phyloP scores from a whole-genome alignment of 1,284 basidiomycete genomes.

The Somion occarium region DNA sequence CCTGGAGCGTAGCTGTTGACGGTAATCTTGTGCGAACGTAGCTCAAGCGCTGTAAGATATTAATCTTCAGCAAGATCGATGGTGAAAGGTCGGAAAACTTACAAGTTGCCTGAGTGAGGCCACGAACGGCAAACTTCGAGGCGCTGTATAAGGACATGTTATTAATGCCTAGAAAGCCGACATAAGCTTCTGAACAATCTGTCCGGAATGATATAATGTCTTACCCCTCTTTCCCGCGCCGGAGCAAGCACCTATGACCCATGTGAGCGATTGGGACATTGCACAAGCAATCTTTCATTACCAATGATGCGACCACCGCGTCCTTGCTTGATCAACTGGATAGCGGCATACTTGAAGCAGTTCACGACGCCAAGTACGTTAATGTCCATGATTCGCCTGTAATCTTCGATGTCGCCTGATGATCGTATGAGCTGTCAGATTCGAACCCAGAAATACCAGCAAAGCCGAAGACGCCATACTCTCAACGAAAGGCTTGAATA shows the following conservation, averaged over 20 bases:
- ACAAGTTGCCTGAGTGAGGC: slow-evolving; percentile 23
- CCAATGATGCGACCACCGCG: slow-evolving; percentile 26
- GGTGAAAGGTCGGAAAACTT: not conserved
- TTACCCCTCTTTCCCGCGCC: slow-evolving; percentile 5
- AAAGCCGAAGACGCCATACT: slow-evolving; percentile 8
- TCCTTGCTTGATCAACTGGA: slow-evolving; percentile 25
- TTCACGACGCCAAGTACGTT: slow-evolving; percentile 24
- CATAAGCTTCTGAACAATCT: not conserved
- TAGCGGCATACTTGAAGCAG: slow-evolving; percentile 26
- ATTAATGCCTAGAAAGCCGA: slow-evolving; percentile 2
- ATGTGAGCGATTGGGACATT: not conserved
- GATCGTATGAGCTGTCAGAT: not conserved
- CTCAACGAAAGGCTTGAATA: slow-evolving; percentile 18
- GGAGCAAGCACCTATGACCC: slow-evolving; percentile 4
- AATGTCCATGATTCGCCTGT: slow-evolving; percentile 18
- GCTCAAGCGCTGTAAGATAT: slow-evolving; percentile 14
- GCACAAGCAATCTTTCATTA: slow-evolving; percentile 3
- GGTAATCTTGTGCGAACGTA: slow-evolving; percentile 19
- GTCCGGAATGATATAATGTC: too few species aligned
- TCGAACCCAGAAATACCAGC: not conserved
- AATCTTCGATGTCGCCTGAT: slow-evolving; percentile 13
- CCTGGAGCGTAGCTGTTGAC: slow-evolving; percentile 25
- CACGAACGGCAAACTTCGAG: slow-evolving; percentile 26
- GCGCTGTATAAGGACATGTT: slow-evolving; percentile 10
- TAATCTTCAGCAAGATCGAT: not conserved